Evolutionary conservation across 2,329 filamentous ascomycete genomes (phyloP).

Genomic region (Stagonosporopsis cucurbitacearum): DNA sequence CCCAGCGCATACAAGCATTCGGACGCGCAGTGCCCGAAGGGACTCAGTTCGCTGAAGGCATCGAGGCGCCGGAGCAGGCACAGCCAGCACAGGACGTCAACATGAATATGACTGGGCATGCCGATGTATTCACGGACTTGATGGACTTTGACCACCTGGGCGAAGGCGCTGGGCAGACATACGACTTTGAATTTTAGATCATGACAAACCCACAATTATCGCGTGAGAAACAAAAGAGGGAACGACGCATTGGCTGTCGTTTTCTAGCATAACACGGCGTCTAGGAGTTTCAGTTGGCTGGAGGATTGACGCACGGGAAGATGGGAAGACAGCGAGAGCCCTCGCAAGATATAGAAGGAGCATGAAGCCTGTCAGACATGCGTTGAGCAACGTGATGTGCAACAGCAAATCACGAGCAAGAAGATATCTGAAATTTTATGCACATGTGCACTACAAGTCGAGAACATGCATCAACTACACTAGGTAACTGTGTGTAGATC

Average conservation of each 20-base stretch:
- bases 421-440: no score
- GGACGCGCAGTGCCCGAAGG: conserved; percentile 50
- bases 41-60: conserved; percentile 49
- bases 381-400: no score
- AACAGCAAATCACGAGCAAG: no score
- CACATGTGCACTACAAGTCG: no score
- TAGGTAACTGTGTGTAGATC: no score
- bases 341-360: no score
- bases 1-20: conserved; percentile 51
- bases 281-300: background rate
- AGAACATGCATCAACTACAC: no score
- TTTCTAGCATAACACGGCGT: background rate
- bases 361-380: no score
- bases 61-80: conserved; percentile 41
- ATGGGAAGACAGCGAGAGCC: no score
- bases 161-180: conserved; percentile 1
- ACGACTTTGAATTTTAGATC: conserved; percentile 12
- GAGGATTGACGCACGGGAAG: background rate
- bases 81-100: conserved; percentile 9
- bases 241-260: no score
- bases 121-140: conserved; percentile 14
- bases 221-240: no score
- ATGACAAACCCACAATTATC: no score
- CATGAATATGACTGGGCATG: conserved; percentile 4
- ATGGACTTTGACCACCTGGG: conserved; percentile 16